Evolutionary conservation across 75 land plant genomes (phyloP).

Genomic region (Sequoiadendron giganteum): DNA sequence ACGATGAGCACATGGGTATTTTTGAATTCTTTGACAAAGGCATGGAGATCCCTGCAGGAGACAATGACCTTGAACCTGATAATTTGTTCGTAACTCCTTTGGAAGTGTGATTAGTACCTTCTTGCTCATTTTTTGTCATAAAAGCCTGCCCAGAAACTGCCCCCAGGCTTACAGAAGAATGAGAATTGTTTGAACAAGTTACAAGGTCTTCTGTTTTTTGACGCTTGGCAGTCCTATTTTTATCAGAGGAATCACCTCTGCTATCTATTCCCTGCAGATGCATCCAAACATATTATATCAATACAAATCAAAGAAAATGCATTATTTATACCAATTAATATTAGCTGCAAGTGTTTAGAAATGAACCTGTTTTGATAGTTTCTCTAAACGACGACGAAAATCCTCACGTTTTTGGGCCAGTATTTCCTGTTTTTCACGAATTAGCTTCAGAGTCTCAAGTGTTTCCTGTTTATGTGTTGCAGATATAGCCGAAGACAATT

Average conservation of each 20-base stretch:
- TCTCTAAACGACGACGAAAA: constrained; percentile 67
- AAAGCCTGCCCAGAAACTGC: constrained; percentile 2
- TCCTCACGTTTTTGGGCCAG: constrained; percentile 85
- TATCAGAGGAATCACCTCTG: neutral
- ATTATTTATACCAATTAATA: neutral
- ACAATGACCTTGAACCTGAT: constrained; percentile 12
- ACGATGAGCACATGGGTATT: constrained; percentile 1
- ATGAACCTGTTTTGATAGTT: constrained; percentile 77
- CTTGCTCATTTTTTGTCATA: constrained; percentile 15
- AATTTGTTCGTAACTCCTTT: constrained; percentile 18
- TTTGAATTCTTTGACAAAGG: constrained; percentile 37
- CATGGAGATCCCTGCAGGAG: constrained; percentile 12
- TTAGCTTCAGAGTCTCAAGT: constrained; percentile 70
- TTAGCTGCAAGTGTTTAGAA: neutral
- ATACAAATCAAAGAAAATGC: neutral
- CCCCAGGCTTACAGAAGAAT: constrained; percentile 12
- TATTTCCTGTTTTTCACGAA: constrained; percentile 87
- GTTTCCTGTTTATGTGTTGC: constrained; percentile 71
- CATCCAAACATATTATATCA: constrained; percentile 5
- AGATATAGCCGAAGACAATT: constrained; percentile 20
- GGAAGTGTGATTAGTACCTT: constrained; percentile 18
- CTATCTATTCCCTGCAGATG: constrained; percentile 7
- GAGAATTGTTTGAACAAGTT: constrained; percentile 2
- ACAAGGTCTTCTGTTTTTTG: constrained; percentile 29
- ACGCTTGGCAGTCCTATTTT: constrained; percentile 22